Evolutionary conservation across 2,329 filamentous ascomycete species (phyloP), one percentile per base, ranked within the genome.

Genomic region (Nemania serpens): DNA sequence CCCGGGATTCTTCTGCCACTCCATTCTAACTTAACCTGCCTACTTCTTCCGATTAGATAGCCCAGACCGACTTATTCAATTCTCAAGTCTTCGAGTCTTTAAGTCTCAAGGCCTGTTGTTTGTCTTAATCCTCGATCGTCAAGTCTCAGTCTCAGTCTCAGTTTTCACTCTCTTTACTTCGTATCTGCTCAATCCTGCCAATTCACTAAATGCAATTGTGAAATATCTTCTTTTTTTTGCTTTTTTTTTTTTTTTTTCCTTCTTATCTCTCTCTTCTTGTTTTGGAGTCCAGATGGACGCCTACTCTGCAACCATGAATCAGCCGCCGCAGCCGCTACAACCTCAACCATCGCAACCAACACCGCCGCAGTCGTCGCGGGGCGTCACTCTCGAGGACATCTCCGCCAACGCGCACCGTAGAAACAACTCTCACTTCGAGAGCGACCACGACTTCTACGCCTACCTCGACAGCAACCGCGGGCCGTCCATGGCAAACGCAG

Each of bases 371-470:
- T 62, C 64, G 22, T 63, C 63, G 2, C 61, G 65, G 25, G 63
- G 61, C 17, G 59, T 67, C 9, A 53, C 56, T 20, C 22, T 64
- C 29, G 64, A 64, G 17, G 63, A 67, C 43, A 39, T 29, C 13
- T 29, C 60, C 62, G 20, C 34, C 37, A 3, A 52, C 58, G 36
- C 49, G 5, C 66, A 66, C 25, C 66, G 64, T 34, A 39, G 64
- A 33, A 62, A 63, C 58, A 57, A 61, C 49, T 61, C 68, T 7
- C 71, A 65, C 49, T 72, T 72, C 54, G 68, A 69, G 50, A 72
- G 64, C 52, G 68, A 73, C 65, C 70, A 73, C 64, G 72, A 73
- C 48, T 74, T 73, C 46, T 74, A 74, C 64, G 65, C 69, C 43
- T 74, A 73, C 41, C 65, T 73, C 15, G 71, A 74, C 22, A 71